phyloP scores from a whole-genome alignment of 2,329 filamentous ascomycete species.

The Trichophaea hybrida region DNA sequence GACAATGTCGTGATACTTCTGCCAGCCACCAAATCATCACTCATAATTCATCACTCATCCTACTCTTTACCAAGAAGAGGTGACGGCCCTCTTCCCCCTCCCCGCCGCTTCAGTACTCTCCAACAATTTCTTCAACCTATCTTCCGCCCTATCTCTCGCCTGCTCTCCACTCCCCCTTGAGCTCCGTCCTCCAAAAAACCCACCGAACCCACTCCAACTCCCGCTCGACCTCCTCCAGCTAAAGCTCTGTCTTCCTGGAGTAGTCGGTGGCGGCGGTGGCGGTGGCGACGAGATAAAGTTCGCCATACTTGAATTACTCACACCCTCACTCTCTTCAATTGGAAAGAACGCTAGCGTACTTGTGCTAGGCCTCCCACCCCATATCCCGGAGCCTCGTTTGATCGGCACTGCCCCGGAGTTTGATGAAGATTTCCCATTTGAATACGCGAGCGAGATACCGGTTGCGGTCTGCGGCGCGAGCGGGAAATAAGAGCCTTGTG shows the following conservation, averaged over 20 bases:
- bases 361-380: constrained; percentile 9
- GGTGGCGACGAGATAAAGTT: not conserved
- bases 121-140: constrained; percentile 15
- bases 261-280: not conserved
- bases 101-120: constrained; percentile 3
- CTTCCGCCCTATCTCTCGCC: constrained; percentile 11
- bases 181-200: not conserved
- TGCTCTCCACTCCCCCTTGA: not conserved
- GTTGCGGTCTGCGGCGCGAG: constrained; percentile 17
- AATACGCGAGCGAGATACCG: constrained; percentile 14
- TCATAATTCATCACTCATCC: not conserved
- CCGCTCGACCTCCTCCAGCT: constrained; percentile 3
- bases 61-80: not conserved
- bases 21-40: not conserved
- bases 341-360: constrained; percentile 9
- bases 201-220: not conserved
- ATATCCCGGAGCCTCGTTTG: constrained; percentile 3
- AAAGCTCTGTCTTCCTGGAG: not conserved
- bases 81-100: not conserved
- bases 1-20: not conserved
- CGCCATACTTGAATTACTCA: not conserved
- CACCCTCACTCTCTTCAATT: constrained; percentile 5
- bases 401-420: not conserved
- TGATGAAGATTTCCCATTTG: constrained; percentile 10
- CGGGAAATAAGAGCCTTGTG: constrained; percentile 17